A percentile compares a stretch with the other conserved stretches of the same genome.
Evolutionary conservation across 1,139 yeast genomes (phyloP).

Genomic region (Yamadazyma buinensis): DNA sequence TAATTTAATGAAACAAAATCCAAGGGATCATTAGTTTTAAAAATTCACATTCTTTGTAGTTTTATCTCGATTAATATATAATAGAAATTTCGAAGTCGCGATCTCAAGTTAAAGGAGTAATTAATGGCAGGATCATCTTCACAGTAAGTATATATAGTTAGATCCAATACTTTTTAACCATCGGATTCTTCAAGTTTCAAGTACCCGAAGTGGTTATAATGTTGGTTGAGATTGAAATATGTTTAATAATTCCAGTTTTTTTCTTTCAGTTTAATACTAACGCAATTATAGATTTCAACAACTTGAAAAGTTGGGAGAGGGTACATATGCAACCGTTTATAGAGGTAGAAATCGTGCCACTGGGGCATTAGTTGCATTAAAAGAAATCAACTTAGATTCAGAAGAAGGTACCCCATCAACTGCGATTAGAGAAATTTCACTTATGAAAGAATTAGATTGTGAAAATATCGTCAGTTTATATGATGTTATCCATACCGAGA

Average conservation of each 20-base stretch:
- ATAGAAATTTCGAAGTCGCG: too few relatives aligned
- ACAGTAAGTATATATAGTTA: slow-evolving; percentile 25
- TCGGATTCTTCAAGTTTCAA: too few relatives aligned
- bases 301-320: slow-evolving; percentile 93
- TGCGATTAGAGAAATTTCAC: slow-evolving; percentile 92
- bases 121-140: slow-evolving; percentile 26
- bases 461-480: slow-evolving; percentile 90
- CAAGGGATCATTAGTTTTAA: slow-evolving; percentile 35
- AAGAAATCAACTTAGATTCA: slow-evolving; percentile 89
- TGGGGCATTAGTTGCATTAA: slow-evolving; percentile 90
- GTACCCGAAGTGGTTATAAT: too few relatives aligned
- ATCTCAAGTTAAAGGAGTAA: too few relatives aligned
- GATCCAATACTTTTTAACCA: too few relatives aligned
- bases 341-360: slow-evolving; percentile 90
- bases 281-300: slow-evolving; percentile 37
- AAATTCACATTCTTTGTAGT: neutral
- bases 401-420: slow-evolving; percentile 99
- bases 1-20: slow-evolving; percentile 55
- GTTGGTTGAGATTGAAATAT: too few relatives aligned
- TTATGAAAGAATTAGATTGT: slow-evolving; percentile 94
- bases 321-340: slow-evolving; percentile 97
- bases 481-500: slow-evolving; percentile 96
- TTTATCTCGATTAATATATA: neutral
- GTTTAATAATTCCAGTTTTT: too few relatives aligned
- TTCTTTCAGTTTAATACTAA: slow-evolving; percentile 9